Evolutionary conservation across 768 basidiomycete species (phyloP).

Genomic region (Tylopilus vinaceipallidus): DNA sequence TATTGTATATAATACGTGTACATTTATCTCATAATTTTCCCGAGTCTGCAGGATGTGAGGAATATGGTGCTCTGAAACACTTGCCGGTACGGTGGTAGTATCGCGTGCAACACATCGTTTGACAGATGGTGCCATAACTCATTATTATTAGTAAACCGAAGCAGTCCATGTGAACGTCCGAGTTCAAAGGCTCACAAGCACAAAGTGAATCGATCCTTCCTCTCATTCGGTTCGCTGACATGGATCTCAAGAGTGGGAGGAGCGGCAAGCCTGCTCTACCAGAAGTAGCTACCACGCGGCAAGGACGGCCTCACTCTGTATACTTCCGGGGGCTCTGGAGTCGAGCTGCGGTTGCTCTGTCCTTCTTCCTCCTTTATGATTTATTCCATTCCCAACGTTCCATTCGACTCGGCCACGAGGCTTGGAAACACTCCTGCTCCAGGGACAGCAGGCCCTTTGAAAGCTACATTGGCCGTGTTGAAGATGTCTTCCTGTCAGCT

Average conservation of each 20-base stretch:
- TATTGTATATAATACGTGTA: no score
- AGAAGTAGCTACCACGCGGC: conserved; percentile 1
- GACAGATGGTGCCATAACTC: no score
- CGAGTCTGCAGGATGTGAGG: no score
- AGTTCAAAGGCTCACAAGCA: no score
- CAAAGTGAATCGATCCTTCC: background rate
- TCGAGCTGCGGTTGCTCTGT: conserved; percentile 4
- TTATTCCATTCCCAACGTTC: background rate
- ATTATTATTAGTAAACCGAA: background rate
- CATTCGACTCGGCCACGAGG: background rate
- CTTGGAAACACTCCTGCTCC: conserved; percentile 10
- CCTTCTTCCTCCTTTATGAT: conserved; percentile 11
- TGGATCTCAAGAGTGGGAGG: conserved; percentile 19
- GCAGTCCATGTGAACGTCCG: conserved; percentile 11
- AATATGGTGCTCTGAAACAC: no score
- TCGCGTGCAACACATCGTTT: no score
- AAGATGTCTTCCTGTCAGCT: conserved; percentile 38
- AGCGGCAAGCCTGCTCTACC: conserved; percentile 7
- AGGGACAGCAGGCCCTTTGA: conserved; percentile 5
- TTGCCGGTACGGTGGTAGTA: no score
- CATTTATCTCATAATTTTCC: no score
- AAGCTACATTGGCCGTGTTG: conserved; percentile 19
- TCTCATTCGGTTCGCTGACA: conserved; percentile 2
- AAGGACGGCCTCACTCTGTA: background rate
- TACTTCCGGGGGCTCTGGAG: conserved; percentile 6